Evolutionary conservation across 148 eudicot genomes (phyloP), one percentile per base, ranked within the genome.

Genomic region (Cornus suecica): DNA sequence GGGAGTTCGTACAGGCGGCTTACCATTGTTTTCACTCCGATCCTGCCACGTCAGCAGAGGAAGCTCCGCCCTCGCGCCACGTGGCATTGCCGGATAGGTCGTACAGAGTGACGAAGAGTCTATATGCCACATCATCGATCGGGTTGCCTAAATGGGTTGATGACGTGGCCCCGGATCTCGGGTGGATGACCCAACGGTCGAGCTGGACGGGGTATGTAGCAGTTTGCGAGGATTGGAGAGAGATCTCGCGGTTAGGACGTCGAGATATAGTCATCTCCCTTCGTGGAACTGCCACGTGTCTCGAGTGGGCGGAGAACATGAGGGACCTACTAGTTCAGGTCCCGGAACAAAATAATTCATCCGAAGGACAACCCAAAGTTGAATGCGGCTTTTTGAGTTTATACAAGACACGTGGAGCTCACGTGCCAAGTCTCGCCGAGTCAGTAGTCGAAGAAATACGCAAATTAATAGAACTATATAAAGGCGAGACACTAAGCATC

Each of bases 161-260:
- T 62, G 90, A 96, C 8, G 92, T 90, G 80, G 99, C 97, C 0
- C 99, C 99, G 2, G 99, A 95, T 58, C 97, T 92, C 16, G 94
- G 97, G 29, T 96, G 99, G 99, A 96, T 96, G 95, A 96, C 98
- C 52, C 99, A 96, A 26, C 69, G 97, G 29, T 88, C 99, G 5
- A 93, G 98, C 71, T 90, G 97, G 85, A 81, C 91, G 8, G 99
- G 99, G 29, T 96, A 87, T 77, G 99, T 96, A 42, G 98, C 99
- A 0, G 97, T 96, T 0, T 93, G 99, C 76, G 83, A 93, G 3
- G 90, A 96, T 64, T 77, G 76, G 18, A 69, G 85, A 13, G 99
- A 96, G 77, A 87, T 96, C 58, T 87, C 91, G 0, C 77, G 99
- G 23, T 93, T 96, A 97, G 99, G 99, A 1, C 77, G 99, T 69